Evolutionary conservation across 2,329 filamentous ascomycete species (phyloP).

Genomic region (Monilinia polystroma): DNA sequence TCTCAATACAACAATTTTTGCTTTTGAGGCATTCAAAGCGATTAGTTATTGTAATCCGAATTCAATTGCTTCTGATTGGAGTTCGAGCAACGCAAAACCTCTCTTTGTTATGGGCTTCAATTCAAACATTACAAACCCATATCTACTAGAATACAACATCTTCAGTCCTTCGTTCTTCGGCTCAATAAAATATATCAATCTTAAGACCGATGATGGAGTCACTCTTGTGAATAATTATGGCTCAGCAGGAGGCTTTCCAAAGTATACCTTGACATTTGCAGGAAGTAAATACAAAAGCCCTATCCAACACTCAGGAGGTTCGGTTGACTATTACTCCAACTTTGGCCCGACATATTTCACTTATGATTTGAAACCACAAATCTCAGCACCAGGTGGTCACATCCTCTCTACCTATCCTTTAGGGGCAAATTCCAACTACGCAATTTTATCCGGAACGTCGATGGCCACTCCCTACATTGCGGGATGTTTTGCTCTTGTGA

Average conservation of each 20-base stretch:
- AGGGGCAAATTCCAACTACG: constrained; percentile 38
- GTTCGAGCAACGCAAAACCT: constrained; percentile 5
- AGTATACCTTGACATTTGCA: constrained; percentile 26
- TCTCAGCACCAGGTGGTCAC: constrained; percentile 41
- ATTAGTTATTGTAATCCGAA: constrained; percentile 20
- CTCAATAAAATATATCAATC: constrained; percentile 23
- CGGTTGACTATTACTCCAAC: constrained; percentile 30
- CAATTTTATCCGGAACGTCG: constrained; percentile 42
- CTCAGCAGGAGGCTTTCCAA: constrained; percentile 25
- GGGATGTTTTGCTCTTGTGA: constrained; percentile 42
- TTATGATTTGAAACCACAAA: constrained; percentile 28
- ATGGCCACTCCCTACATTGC: constrained; percentile 43
- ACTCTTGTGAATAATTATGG: constrained; percentile 26
- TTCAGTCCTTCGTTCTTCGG: constrained; percentile 27
- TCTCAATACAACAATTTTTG: constrained; percentile 28
- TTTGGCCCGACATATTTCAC: constrained; percentile 28
- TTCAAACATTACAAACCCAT: constrained; percentile 25
- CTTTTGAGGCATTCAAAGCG: constrained; percentile 21
- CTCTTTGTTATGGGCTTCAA: constrained; percentile 28
- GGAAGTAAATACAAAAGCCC: constrained; percentile 15
- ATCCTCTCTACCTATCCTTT: constrained; percentile 43
- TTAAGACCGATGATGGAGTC: constrained; percentile 24
- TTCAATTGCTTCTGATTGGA: constrained; percentile 20
- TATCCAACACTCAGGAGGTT: constrained; percentile 25
- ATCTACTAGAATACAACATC: constrained; percentile 27